Base-by-base conservation (phyloP, 768 basidiomycete genomes). In the Megacollybia marginata region DNA sequence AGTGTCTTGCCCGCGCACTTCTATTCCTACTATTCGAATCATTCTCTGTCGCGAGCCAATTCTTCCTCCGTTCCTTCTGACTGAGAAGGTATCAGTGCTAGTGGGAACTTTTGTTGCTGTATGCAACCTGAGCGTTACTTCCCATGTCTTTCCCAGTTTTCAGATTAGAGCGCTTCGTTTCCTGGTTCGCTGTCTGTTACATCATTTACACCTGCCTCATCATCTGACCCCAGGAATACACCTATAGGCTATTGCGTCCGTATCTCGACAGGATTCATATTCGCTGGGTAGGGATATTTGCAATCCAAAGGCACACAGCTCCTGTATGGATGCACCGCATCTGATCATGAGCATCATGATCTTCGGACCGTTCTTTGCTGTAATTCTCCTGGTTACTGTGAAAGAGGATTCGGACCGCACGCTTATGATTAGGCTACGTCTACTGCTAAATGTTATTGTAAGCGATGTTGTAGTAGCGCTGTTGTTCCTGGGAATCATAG, bases 61-160 rank as follows among this genome's bases (percentile, higher is more conserved):
- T 9, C 67, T 81, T 5, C 71, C 79, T 1, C 75, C 75, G 0
- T 67, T 58, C 53, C 60, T 80, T 10, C 56, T 80, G 33, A 65
- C 57, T 38, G 67, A 76, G 55, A 69, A 66, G 31, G 68, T 79
- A 6, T 78, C 79, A 2, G 67, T 78, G 5, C 62, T 80, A 6
- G 73, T 80, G 28, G 77, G 72, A 33, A 61, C 75, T 53, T 65
- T 78, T 16, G 77, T 80, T 12, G 54, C 76, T n/a, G 56, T 70
- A 8, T 79, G 76, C 59, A 81, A 76, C 55, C 78, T 80, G 53
- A 55, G 72, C 1, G 65, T 81, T 57, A 75, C 73, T 65, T 80
- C 79, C 78, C 11, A 76, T 72, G 33, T 51, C 46, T 33, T 79
- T 80, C 55, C 78, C 80, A 59, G 80, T 78, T 0, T 79, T 79